Conservation (phyloP, 495 filamentous ascomycete species). For the Neurospora sp. region DNA sequence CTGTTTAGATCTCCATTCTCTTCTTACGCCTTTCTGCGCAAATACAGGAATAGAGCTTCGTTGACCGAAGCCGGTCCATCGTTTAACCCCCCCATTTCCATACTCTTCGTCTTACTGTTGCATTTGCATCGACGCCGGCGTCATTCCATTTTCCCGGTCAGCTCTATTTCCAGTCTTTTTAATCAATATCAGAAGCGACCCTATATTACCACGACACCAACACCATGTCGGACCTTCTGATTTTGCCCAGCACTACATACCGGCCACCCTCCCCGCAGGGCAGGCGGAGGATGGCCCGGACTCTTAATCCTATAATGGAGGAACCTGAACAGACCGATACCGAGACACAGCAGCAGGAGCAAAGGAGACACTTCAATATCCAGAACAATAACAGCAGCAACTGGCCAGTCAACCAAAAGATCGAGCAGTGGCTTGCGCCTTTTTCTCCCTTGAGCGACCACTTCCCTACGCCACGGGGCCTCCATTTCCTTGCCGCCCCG, state of each 20-base stretch:
- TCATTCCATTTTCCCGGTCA: constrained; percentile 19
- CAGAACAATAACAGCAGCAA: not conserved
- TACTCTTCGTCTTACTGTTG: constrained; percentile 18
- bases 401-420: constrained; percentile 35
- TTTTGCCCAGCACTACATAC: constrained; percentile 51
- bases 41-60: constrained; percentile 32
- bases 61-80: constrained; percentile 42
- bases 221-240: constrained; percentile 48
- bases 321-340: constrained; percentile 37
- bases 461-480: constrained; percentile 51
- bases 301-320: constrained; percentile 83
- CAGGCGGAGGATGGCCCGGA: constrained; percentile 46
- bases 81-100: constrained; percentile 17
- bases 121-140: constrained; percentile 32
- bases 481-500: constrained; percentile 47
- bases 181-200: not conserved
- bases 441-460: constrained; percentile 47
- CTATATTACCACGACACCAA: constrained; percentile 15
- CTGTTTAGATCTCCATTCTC: constrained; percentile 18
- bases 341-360: constrained; percentile 15
- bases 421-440: constrained; percentile 36
- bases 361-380: constrained; percentile 1
- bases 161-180: constrained; percentile 8
- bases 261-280: constrained; percentile 61
- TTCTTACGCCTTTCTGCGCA: constrained; percentile 25